Conservation (phyloP, 257 asterid species). For the Gentiana dahurica region DNA sequence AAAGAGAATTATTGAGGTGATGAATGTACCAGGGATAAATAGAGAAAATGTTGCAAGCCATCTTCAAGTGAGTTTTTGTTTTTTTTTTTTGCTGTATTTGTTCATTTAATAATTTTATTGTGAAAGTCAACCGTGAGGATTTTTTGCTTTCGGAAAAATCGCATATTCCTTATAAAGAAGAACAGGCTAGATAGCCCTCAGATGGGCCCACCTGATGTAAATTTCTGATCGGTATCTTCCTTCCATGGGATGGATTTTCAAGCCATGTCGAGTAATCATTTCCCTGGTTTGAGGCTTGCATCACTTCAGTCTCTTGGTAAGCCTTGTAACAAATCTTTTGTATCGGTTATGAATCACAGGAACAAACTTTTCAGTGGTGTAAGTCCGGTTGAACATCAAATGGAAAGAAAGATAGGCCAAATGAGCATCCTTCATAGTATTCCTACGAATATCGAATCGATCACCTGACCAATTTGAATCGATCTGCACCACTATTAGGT, state of each 20-base stretch:
- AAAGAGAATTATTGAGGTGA: slow-evolving; percentile 78
- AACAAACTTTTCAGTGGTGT: slow-evolving; percentile 63
- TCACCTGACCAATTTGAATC: slow-evolving; percentile 66
- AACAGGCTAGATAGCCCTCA: slow-evolving; percentile 45
- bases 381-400: slow-evolving; percentile 45
- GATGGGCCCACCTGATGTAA: slow-evolving; percentile 42
- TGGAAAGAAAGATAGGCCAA: slow-evolving; percentile 35
- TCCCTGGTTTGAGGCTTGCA: slow-evolving; percentile 75
- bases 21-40: slow-evolving; percentile 91
- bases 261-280: too few relatives aligned
- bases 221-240: slow-evolving; percentile 51
- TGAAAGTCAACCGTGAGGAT: too few relatives aligned
- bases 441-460: slow-evolving; percentile 84
- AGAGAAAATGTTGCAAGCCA: slow-evolving; percentile 98
- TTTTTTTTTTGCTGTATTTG: neutral
- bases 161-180: slow-evolving; percentile 71
- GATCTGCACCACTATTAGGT: slow-evolving; percentile 45
- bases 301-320: slow-evolving; percentile 67
- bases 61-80: slow-evolving; percentile 75
- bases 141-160: slow-evolving; percentile 61
- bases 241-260: slow-evolving; percentile 50
- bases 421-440: slow-evolving; percentile 74
- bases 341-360: slow-evolving; percentile 52
- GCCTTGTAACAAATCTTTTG: slow-evolving; percentile 33
- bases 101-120: neutral